Percentiles rank a stretch among this genome's conserved stretches.
phyloP scores from a whole-genome alignment of 495 filamentous ascomycete genomes.

The Polyplosphaeria fusca region DNA sequence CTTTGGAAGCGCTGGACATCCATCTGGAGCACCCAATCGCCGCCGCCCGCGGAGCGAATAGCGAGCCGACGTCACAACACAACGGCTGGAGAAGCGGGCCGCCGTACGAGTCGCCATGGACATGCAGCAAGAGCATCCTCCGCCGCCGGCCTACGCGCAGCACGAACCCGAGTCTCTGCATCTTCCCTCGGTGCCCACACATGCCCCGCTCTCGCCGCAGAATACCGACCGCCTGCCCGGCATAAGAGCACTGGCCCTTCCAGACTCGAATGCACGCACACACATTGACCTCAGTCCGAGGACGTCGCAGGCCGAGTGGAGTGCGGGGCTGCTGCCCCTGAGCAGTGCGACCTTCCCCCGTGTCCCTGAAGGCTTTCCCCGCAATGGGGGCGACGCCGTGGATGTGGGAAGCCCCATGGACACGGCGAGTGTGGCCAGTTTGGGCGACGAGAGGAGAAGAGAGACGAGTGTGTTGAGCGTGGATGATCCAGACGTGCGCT shows the following conservation, averaged over 20 bases:
- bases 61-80: not conserved
- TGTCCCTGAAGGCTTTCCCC: conserved; percentile 14
- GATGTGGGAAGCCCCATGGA: conserved; percentile 32
- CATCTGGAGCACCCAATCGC: not conserved
- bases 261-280: conserved; percentile 5
- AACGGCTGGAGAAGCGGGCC: not conserved
- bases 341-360: conserved; percentile 17
- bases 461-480: conserved; percentile 53
- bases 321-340: conserved; percentile 9
- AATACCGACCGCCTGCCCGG: conserved; percentile 30
- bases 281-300: conserved; percentile 17
- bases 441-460: conserved; percentile 4
- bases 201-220: conserved; percentile 1
- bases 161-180: conserved; percentile 34
- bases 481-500: conserved; percentile 76
- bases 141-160: conserved; percentile 38
- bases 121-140: conserved; percentile 30
- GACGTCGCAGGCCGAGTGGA: conserved; percentile 7
- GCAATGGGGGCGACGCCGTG: conserved; percentile 6
- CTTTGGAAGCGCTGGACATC: not conserved
- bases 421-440: conserved; percentile 31
- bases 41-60: not conserved
- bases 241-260: conserved; percentile 35
- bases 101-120: conserved; percentile 4
- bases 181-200: conserved; percentile 37